phyloP scores from a whole-genome alignment of 768 basidiomycete species.

The Lentinula boryana region DNA sequence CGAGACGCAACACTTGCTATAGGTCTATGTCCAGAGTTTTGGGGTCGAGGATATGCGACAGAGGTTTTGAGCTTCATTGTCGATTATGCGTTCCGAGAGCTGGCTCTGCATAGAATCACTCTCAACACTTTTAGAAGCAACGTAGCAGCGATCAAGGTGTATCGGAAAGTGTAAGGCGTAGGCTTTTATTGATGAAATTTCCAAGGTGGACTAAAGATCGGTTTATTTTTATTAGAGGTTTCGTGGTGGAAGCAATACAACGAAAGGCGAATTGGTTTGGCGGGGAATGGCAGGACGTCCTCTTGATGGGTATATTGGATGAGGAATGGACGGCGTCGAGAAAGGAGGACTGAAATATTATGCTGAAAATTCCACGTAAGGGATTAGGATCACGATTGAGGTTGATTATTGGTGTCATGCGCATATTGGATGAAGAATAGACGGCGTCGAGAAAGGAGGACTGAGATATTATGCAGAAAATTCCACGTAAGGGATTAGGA shows the following conservation, averaged over 20 bases:
- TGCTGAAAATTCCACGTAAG: no score
- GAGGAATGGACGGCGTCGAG: no score
- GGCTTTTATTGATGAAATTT: no score
- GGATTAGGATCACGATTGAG: no score
- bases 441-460: background rate
- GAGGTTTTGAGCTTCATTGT: conserved; percentile 34
- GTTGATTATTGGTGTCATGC: no score
- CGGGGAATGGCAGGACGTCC: conserved; percentile 28
- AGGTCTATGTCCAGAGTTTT: conserved; percentile 23
- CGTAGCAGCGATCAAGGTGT: conserved; percentile 29
- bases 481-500: no score
- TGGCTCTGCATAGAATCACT: conserved; percentile 35
- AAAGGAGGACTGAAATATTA: no score
- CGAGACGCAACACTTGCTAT: conserved; percentile 25
- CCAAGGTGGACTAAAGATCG: background rate
- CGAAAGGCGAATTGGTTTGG: conserved; percentile 28
- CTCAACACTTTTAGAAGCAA: conserved; percentile 33
- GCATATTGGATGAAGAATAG: conserved; percentile 29
- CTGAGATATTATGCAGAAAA: no score
- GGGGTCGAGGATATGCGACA: conserved; percentile 34
- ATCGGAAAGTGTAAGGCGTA: conserved; percentile 33
- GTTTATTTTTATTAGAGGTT: conserved; percentile 15
- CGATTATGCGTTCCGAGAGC: conserved; percentile 31
- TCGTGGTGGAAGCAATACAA: conserved; percentile 30
- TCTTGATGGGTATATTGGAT: conserved; percentile 31